Evolutionary conservation across 2,329 filamentous ascomycete genomes (phyloP), one percentile per base, ranked within the genome.

Genomic region (Xylariaceae sp.): DNA sequence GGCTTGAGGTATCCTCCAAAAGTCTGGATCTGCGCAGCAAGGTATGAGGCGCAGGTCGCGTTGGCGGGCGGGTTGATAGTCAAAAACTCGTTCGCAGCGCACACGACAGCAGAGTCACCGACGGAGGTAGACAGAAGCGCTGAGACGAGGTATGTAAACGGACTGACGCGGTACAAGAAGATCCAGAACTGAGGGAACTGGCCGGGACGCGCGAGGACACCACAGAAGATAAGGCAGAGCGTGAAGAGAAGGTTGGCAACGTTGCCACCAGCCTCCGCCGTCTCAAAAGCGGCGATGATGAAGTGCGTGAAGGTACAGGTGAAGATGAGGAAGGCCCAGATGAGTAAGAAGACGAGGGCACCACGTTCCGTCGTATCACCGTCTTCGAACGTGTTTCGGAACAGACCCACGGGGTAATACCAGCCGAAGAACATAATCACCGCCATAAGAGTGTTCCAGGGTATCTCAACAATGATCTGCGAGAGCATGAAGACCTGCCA

Each of bases 401-500:
- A 85, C 8, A 94, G 81, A 1, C 89, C 90, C 57, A 95, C 83
- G 1, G 91, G 90, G 71, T 92, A 96, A 78, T 96, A 96, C 84
- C 89, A 93, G 72, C 81, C 86, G 69, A 90, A 80, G 78, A 80
- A 96, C 77, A 92, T 87, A 64, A 95, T 75, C n/a, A 87, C 80
- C 2, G 85, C 83, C 80, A 89, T 87, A 49, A 94, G 74, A 0
- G 86, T 82, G 71, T 95, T 91, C 87, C 89, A 96, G 0, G 91
- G 90, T 1, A 96, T 77, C 73, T 96, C 92, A 60, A 93, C 90
- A 35, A 92, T 76, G 64, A 96, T 88, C 73, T 92, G 89, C 59
- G 88, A 85, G 35, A 93, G 77, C 81, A 95, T 89, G 71, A 95
- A 95, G 4, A 90, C 84, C 71, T 88, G 86, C 91, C 90, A 95